A percentile compares a stretch with the other conserved stretches of the same genome.
Conservation (phyloP, 1,139 yeast genomes). For the Geotrichum klebahnii region DNA sequence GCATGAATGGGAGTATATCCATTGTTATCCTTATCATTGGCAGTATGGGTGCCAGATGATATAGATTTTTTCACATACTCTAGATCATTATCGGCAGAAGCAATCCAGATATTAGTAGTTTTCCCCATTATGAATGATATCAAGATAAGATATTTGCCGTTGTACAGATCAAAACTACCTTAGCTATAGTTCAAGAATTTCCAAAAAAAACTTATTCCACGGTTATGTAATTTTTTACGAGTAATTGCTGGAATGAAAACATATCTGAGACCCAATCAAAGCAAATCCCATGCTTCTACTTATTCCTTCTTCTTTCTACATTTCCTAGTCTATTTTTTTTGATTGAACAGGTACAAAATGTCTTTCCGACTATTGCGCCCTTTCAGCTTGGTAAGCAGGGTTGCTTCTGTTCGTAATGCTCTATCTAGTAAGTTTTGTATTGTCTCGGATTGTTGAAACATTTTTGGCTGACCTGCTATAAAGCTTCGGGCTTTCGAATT, state of each 20-base stretch:
- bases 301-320: constrained; percentile 4
- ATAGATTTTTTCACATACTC: constrained; percentile 56
- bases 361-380: constrained; percentile 19
- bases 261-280: constrained; percentile 15
- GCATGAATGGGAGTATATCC: constrained; percentile 97
- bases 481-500: constrained; percentile 4
- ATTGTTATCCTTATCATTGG: constrained; percentile 79
- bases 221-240: background rate
- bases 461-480: background rate
- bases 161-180: background rate
- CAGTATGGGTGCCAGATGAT: constrained; percentile 48
- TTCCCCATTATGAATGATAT: constrained; percentile 15
- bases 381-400: constrained; percentile 13
- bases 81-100: constrained; percentile 80
- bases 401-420: constrained; percentile 12
- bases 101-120: constrained; percentile 74
- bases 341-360: constrained; percentile 12
- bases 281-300: background rate
- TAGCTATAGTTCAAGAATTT: background rate
- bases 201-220: background rate
- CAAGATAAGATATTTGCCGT: background rate
- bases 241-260: constrained; percentile 7
- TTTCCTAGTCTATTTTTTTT: background rate
- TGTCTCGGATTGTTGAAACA: background rate
- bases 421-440: constrained; percentile 13